These are phyloP conservation scores for Phoma herbarum DNA, from an alignment of 2,329 filamentous ascomycete genomes.

Conservation along the genomic window DNA sequence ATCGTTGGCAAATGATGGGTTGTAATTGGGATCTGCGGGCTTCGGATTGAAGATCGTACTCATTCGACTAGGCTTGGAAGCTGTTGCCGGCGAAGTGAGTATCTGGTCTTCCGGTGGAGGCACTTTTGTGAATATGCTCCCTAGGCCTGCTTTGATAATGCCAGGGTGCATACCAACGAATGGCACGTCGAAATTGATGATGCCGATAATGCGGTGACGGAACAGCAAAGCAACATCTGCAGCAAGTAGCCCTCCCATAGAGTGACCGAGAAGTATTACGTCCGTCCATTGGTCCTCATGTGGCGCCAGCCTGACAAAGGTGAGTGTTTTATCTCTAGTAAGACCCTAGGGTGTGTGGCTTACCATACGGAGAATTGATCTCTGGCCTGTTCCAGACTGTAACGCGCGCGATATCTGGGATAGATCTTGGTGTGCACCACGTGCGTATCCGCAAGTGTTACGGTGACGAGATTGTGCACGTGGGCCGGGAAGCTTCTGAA, in stretches of 20 bases:
- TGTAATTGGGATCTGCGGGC: constrained; percentile 69
- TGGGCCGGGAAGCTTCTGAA: constrained; percentile 90
- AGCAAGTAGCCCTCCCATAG: constrained; percentile 85
- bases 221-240: constrained; percentile 80
- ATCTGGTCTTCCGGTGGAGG: constrained; percentile 40
- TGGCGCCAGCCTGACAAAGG: constrained; percentile 69
- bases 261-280: constrained; percentile 84
- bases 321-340: constrained; percentile 12
- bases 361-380: constrained; percentile 85
- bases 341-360: constrained; percentile 22
- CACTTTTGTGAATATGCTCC: constrained; percentile 73
- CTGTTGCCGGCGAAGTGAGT: constrained; percentile 23
- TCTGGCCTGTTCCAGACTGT: constrained; percentile 74
- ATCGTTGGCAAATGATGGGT: constrained; percentile 80
- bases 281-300: constrained; percentile 79
- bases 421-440: constrained; percentile 88
- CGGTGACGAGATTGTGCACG: constrained; percentile 77
- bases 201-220: constrained; percentile 80
- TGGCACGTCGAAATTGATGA: constrained; percentile 84
- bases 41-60: constrained; percentile 52
- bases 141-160: constrained; percentile 81
- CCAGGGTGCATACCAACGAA: constrained; percentile 90
- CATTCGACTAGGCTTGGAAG: constrained; percentile 41
- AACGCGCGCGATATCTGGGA: constrained; percentile 79
- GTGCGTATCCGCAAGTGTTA: constrained; percentile 74